A percentile compares a stretch with the other conserved stretches of the same genome.
Evolutionary conservation across 805 yeast species (phyloP).

Genomic region (Ogataea degrootiae): DNA sequence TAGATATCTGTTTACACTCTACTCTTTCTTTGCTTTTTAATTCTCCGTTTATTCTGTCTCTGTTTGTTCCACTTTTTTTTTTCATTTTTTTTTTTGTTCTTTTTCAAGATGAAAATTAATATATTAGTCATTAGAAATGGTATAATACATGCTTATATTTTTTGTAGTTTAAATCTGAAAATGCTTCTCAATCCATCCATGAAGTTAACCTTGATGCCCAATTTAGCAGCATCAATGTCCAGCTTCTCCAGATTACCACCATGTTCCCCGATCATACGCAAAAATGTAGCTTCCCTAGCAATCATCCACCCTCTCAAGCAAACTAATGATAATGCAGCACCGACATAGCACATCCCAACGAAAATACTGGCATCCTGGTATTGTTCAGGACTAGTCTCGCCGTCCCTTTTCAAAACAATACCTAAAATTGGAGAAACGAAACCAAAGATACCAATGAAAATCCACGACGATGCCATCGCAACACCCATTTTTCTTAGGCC

Average conservation of each 20-base stretch:
- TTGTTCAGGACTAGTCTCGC: constrained; percentile 36
- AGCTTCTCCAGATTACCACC: constrained; percentile 5
- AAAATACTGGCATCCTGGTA: constrained; percentile 53
- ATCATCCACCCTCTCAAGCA: constrained; percentile 52
- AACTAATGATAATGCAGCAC: constrained; percentile 37
- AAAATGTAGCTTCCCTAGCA: constrained; percentile 37
- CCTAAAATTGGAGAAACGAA: constrained; percentile 62
- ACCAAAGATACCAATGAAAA: constrained; percentile 44
- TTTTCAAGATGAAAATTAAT: too few species aligned
- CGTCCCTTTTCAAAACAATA: constrained; percentile 38
- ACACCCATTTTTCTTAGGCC: constrained; percentile 51
- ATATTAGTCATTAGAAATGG: too few species aligned
- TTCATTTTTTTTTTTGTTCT: too few species aligned
- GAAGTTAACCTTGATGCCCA: constrained; percentile 12
- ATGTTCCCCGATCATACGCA: constrained; percentile 1
- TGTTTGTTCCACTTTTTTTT: too few species aligned
- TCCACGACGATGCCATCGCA: constrained; percentile 46
- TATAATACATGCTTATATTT: constrained; percentile 5
- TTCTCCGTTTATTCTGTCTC: too few species aligned
- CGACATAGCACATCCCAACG: constrained; percentile 52
- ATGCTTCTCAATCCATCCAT: constrained; percentile 3
- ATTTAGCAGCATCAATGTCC: constrained; percentile 19
- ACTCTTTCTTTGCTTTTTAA: too few species aligned
- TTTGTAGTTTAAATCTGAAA: constrained; percentile 7
- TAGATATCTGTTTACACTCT: too few species aligned